Evolutionary conservation across 768 basidiomycete species (phyloP).

Genomic region (Cystobasidium ongulense): DNA sequence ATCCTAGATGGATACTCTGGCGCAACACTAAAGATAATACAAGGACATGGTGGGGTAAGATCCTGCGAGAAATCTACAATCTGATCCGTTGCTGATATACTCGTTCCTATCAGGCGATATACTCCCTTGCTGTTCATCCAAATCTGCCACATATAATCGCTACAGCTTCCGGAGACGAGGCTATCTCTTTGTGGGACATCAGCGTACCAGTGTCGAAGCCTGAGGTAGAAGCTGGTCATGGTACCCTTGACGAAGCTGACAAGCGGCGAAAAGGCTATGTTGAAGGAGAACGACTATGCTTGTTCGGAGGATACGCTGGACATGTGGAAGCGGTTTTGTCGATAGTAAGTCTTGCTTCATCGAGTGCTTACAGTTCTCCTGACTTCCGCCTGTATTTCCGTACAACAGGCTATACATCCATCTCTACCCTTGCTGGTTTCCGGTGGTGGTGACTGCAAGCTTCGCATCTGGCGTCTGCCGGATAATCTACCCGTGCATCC

Average conservation of each 20-base stretch:
- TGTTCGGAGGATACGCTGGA: conserved; percentile 13
- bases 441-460: conserved; percentile 18
- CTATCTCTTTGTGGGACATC: conserved; percentile 22
- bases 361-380: background rate
- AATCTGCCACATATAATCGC: conserved; percentile 19
- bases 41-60: conserved; percentile 24
- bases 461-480: conserved; percentile 23
- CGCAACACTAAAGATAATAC: conserved; percentile 11
- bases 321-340: conserved; percentile 25
- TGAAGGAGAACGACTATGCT: background rate
- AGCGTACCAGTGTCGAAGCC: conserved; percentile 21
- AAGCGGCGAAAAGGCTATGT: conserved; percentile 29
- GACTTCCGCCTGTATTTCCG: background rate
- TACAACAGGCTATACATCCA: conserved; percentile 6
- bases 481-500: background rate
- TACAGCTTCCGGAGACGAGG: conserved; percentile 11
- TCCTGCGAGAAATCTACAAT: too few species aligned
- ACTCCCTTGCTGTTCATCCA: conserved; percentile 20
- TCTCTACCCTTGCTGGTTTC: background rate
- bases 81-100: background rate
- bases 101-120: conserved; percentile 2
- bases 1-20: conserved; percentile 27
- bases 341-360: background rate
- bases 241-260: background rate
- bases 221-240: background rate